phyloP scores from a whole-genome alignment of 1,139 yeast species.

The Maudiozyma humilis region DNA sequence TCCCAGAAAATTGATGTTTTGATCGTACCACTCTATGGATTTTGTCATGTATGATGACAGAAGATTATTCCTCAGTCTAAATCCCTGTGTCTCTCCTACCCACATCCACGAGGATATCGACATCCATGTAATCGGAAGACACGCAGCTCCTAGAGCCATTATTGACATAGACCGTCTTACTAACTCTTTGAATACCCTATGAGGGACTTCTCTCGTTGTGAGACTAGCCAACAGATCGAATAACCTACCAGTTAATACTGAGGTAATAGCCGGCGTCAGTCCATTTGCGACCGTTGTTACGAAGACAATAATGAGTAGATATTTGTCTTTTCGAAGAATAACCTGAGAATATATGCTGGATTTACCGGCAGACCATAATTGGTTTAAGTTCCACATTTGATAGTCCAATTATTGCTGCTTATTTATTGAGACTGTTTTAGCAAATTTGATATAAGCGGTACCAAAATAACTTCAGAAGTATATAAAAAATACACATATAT shows the following conservation, averaged over 20 bases:
- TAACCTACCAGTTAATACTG: slow-evolving; percentile 58
- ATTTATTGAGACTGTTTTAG: too few relatives aligned
- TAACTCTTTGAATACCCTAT: slow-evolving; percentile 39
- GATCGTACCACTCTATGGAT: slow-evolving; percentile 54
- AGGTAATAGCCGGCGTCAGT: slow-evolving; percentile 51
- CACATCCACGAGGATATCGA: slow-evolving; percentile 57
- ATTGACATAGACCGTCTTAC: slow-evolving; percentile 46
- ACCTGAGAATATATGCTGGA: slow-evolving; percentile 23
- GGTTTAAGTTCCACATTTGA: too few relatives aligned
- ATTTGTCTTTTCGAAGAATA: slow-evolving; percentile 20
- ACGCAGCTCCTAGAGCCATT: slow-evolving; percentile 48
- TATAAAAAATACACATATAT: too few relatives aligned
- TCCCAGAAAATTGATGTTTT: slow-evolving; percentile 46
- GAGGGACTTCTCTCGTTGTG: slow-evolving; percentile 28
- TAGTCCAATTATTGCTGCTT: too few relatives aligned
- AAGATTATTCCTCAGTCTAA: slow-evolving; percentile 44
- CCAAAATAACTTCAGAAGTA: too few relatives aligned
- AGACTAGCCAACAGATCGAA: slow-evolving; percentile 45
- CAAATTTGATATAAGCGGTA: too few relatives aligned
- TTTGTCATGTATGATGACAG: slow-evolving; percentile 35
- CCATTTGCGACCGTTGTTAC: slow-evolving; percentile 38
- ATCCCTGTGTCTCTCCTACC: slow-evolving; percentile 66
- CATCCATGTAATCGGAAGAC: slow-evolving; percentile 45
- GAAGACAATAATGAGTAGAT: slow-evolving; percentile 21
- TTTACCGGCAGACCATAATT: too few relatives aligned